Evolutionary conservation across 371 early-diverging fungal species (phyloP).

Genomic region (Actinomucor elegans): DNA sequence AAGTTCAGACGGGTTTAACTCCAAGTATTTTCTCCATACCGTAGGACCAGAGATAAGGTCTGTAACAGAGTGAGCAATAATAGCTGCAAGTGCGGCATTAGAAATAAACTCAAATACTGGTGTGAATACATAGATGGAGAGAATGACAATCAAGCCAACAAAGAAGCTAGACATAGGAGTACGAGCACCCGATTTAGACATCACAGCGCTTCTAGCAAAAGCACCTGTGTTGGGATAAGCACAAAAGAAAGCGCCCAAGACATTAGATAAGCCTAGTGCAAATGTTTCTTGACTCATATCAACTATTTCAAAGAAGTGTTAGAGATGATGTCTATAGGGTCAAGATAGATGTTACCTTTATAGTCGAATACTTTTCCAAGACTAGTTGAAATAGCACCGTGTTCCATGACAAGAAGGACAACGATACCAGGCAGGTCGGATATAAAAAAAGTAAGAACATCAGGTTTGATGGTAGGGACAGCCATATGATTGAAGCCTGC

Average conservation of each 20-base stretch:
- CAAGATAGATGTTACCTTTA: slow-evolving; percentile 27
- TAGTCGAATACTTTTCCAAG: slow-evolving; percentile 68
- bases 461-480: slow-evolving; percentile 48
- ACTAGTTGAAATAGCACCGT: slow-evolving; percentile 81
- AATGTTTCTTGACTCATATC: slow-evolving; percentile 80
- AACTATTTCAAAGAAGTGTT: slow-evolving; percentile 25
- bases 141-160: slow-evolving; percentile 72
- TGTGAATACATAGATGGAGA: slow-evolving; percentile 76
- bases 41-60: slow-evolving; percentile 59
- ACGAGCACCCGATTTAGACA: slow-evolving; percentile 66
- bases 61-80: slow-evolving; percentile 72
- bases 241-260: slow-evolving; percentile 79
- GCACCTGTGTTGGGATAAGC: slow-evolving; percentile 84
- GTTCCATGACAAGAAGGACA: slow-evolving; percentile 80
- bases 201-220: slow-evolving; percentile 85
- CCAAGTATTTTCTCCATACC: slow-evolving; percentile 46
- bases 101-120: slow-evolving; percentile 87
- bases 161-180: slow-evolving; percentile 77
- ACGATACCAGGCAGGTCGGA: slow-evolving; percentile 66
- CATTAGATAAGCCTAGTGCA: slow-evolving; percentile 76
- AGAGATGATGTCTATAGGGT: not conserved
- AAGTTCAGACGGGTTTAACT: slow-evolving; percentile 33
- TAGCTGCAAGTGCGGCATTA: slow-evolving; percentile 70
- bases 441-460: slow-evolving; percentile 43
- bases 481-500: slow-evolving; percentile 66